Evolutionary conservation across 2,329 filamentous ascomycete genomes (phyloP).

Genomic region (Zymoseptoria crescenta): DNA sequence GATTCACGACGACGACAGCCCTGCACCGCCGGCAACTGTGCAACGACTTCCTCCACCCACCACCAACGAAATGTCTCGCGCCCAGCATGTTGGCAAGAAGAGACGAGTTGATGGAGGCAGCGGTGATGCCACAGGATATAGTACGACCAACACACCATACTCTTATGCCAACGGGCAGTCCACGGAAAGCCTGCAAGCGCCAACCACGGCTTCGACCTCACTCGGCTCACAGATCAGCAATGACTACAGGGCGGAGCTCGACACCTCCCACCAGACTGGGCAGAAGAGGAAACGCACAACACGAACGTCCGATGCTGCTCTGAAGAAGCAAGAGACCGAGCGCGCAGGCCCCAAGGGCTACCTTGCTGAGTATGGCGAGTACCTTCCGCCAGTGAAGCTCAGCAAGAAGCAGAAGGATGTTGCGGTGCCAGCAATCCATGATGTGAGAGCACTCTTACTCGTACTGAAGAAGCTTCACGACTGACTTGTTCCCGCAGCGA

Average conservation of each 20-base stretch:
- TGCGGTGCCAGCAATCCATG: conserved; percentile 50
- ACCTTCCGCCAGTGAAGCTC: conserved; percentile 79
- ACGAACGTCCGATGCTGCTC: conserved; percentile 21
- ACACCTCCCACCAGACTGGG: conserved; percentile 55
- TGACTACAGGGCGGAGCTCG: conserved; percentile 49
- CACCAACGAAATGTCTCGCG: conserved; percentile 21
- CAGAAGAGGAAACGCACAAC: conserved; percentile 84
- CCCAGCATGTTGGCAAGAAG: conserved; percentile 62
- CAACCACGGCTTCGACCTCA: conserved; percentile 73
- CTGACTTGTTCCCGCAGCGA: conserved; percentile 19
- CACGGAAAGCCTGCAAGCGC: conserved; percentile 47
- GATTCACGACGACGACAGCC: conserved; percentile 42
- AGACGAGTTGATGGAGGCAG: conserved; percentile 51
- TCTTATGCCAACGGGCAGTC: conserved; percentile 63
- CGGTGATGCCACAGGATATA: conserved; percentile 23
- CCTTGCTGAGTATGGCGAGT: conserved; percentile 47
- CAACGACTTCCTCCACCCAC: conserved; percentile 17
- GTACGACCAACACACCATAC: conserved; percentile 53
- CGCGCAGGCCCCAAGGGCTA: conserved; percentile 24
- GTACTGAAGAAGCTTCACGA: conserved; percentile 1
- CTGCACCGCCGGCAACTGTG: conserved; percentile 16
- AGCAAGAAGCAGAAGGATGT: conserved; percentile 74
- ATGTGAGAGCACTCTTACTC: conserved; percentile 37
- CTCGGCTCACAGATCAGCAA: conserved; percentile 59
- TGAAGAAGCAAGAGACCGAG: conserved; percentile 26